Base-by-base conservation (phyloP, 331 rosid species). In the Malus hybrid region DNA sequence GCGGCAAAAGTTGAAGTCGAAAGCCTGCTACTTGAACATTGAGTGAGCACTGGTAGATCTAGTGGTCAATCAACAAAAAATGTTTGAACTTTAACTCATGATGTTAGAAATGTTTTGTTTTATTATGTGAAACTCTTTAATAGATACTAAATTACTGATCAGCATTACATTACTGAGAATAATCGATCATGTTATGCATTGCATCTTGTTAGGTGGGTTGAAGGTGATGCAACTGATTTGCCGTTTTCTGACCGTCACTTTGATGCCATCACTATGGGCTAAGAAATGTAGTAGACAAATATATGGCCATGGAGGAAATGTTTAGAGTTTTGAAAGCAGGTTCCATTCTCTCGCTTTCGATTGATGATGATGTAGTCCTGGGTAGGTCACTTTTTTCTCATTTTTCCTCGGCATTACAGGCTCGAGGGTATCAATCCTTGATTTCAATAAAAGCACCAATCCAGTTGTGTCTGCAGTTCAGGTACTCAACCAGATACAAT, bases 41-140 rank as follows among this genome's bases (percentile, higher is more conserved):
- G 96, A 89, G 99, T 95, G 97, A 95, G 99, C 92, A 91, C 83
- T 81, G 89, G 92, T 88, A 88, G 85, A 78, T 84, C 84, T 90
- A 61, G 71, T 76, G 77, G 78, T 83, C 42, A 22, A 69, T 64
- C 46, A 62, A 46, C 63, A 9, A 9, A 13, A 7, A 12, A 18
- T 59, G 57, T 13, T 24, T 73, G 76, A 42, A 60, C 18, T 24
- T 10, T 3, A 9, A 10, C 44, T 27, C 57, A 61, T 8, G 75
- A 12, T 54, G n/a, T 31, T 33, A 8, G 14, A 71, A 54, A 12
- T 61, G 31, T 24, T 27, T 61, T 2, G 5, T 5, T 61, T 61
- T 61, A 10, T 61, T 61, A 10, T 2, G 7, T 2, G 6, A 14
- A 14, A 2, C 16, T 2, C 50, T 1, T n/a, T 0, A 1, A 71